Base-by-base conservation (phyloP, 306 rosid genomes). In the Vigna nakashimae region DNA sequence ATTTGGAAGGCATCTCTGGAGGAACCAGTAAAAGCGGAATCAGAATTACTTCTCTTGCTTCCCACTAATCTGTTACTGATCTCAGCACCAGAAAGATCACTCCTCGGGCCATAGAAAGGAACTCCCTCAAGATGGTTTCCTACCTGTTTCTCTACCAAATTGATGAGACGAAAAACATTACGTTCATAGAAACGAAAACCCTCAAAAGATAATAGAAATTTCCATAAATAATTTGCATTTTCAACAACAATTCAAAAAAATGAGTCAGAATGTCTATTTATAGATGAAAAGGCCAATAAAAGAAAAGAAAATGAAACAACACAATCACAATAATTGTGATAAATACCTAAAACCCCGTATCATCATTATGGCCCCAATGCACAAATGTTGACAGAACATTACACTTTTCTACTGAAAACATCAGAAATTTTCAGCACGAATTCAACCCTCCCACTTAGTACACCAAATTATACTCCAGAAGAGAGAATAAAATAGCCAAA, bases 41-140 rank as follows among this genome's bases (percentile, higher is more conserved):
- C 99, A 7, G 93, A 91, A 82, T 88, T 86, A 82, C 90, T 90
- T 85, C 98, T 88, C 87, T 94, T 94, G 75, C 71, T 91, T 78
- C 97, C 93, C n/a, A 82, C 84, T 68, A 90, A 20, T 78, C 94
- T 84, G 66, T 88, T 91, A 70, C 89, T 85, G 15, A 84, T 87
- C 83, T 91, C 97, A 24, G 85, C 80, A 81, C 88, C 93, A 24
- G 98, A 92, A 71, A 87, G 76, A 57, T 95, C 98, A 77, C 90
- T 88, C 79, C 96, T 91, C 0, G 91, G 88, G 36, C 97, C 88
- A 86, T 89, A 92, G 82, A 86, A 92, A 49, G 99, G 98, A 82
- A 95, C 88, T 73, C 96, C 99, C 86, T 92, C 93, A 0, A 94
- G 95, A 86, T 90, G 94, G 83, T 87, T 86, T 67, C 90, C 89